Evolutionary conservation across 106 monocot species (phyloP), one percentile per base, ranked within the genome.

Genomic region (Dioscorea dumetorum): DNA sequence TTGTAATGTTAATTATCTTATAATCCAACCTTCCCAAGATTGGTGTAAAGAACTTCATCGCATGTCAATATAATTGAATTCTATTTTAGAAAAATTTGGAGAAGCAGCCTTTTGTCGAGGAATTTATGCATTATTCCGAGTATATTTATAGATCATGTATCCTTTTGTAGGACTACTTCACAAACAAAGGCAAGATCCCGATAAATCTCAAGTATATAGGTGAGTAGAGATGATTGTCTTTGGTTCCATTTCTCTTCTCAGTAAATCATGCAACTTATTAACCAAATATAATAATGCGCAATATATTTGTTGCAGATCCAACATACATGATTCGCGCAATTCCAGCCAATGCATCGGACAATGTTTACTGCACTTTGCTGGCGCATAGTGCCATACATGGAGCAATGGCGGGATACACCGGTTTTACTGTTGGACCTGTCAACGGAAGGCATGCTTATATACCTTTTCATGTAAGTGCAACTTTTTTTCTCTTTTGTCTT

Each of bases 321-420:
- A 94, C 94, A 33, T 94, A 94, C 58, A 94, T 94, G 94, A 90
- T 94, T 62, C 90, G 94, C 68, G 94, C 94, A 31, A 67, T 94
- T 67, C 90, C 87, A 17, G 78, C 87, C 72, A 94, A 90, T 79
- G 94, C 94, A 60, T 94, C 94, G 0, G 94, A 94, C 69, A 94
- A 94, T 48, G 91, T 94, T 17, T 94, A 91, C 74, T 88, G 90
- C 81, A 94, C 91, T 16, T 72, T 94, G 71, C 69, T 94, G 65
- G 90, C 88, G 17, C 94, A 94, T 68, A 91, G 94, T 75, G 94
- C 94, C 53, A 57, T 94, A 33, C 94, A 94, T 66, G 94, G 94
- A 67, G 87, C 83, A 24, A 94, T 94, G 94, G 91, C 94, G 50
- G 94, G 94, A 48, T 94, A 91, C 67, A 91, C 91, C 11, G 94